These are phyloP conservation scores for Spirogloea muscicola DNA, from an alignment of 139 green algal genomes.

Conservation along the genomic window DNA sequence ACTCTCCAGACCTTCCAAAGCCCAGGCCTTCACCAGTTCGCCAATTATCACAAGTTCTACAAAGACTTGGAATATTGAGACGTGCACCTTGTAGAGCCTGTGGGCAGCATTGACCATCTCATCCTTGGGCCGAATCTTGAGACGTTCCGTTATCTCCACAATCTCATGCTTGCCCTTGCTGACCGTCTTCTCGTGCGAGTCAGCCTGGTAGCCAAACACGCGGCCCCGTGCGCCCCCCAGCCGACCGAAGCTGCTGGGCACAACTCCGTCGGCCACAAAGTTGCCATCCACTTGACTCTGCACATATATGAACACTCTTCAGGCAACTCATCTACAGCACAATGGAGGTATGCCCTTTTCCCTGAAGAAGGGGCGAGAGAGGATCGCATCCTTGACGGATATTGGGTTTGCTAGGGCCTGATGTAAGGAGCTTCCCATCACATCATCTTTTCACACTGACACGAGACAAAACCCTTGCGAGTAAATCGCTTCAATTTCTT, in stretches of 20 bases:
- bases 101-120: conserved; percentile 69
- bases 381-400: neutral
- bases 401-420: neutral
- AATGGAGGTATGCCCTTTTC: neutral
- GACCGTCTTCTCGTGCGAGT: conserved; percentile 79
- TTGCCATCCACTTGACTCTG: conserved; percentile 65
- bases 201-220: conserved; percentile 67
- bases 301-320: neutral
- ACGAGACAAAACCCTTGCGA: conserved; percentile 5
- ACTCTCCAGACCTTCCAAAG: neutral
- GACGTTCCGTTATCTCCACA: conserved; percentile 69
- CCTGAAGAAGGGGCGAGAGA: neutral
- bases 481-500: neutral
- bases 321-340: neutral
- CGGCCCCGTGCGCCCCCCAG: conserved; percentile 56
- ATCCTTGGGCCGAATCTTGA: conserved; percentile 71
- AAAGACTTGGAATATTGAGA: neutral
- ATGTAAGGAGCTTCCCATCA: neutral
- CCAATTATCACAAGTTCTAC: neutral
- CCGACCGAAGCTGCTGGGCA: conserved; percentile 47
- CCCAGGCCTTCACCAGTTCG: no score
- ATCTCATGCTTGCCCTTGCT: conserved; percentile 67
- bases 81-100: conserved; percentile 45
- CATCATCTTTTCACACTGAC: neutral
- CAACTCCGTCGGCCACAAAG: conserved; percentile 70